A percentile compares a stretch with the other conserved stretches of the same genome.
Evolutionary conservation across 1,284 basidiomycete genomes (phyloP).

Genomic region (Trichosporon sp.): DNA sequence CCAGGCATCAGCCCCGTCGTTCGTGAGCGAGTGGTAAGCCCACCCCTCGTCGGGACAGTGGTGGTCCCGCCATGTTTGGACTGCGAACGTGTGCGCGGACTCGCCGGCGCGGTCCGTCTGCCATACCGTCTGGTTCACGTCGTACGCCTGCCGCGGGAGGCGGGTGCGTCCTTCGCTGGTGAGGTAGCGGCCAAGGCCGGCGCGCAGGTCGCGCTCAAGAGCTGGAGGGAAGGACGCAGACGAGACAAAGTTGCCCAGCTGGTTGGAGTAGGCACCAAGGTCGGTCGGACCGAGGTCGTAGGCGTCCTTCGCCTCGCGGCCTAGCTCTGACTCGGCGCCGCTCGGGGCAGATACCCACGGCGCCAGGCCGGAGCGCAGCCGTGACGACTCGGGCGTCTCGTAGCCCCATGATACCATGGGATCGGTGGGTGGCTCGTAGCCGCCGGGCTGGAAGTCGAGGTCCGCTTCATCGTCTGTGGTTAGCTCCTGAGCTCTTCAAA

Average conservation of each 20-base stretch:
- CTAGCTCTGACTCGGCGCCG: constrained; percentile 22
- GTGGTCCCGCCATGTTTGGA: constrained; percentile 35
- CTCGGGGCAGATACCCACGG: constrained; percentile 24
- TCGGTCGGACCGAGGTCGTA: constrained; percentile 28
- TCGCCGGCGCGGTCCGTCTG: constrained; percentile 42
- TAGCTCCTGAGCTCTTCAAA: background rate
- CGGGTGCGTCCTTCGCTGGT: background rate
- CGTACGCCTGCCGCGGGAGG: background rate
- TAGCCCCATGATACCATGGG: constrained; percentile 36
- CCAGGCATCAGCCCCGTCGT: constrained; percentile 16
- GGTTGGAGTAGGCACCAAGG: constrained; percentile 18
- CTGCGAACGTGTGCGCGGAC: constrained; percentile 11
- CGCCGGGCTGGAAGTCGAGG: background rate
- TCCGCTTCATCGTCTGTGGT: background rate
- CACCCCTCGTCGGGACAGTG: constrained; percentile 35
- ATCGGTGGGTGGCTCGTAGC: constrained; percentile 28
- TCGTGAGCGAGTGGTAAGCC: constrained; percentile 38
- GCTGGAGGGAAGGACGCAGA: constrained; percentile 20
- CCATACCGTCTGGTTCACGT: constrained; percentile 40
- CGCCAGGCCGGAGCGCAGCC: constrained; percentile 21
- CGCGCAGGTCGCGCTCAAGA: constrained; percentile 8
- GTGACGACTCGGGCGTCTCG: constrained; percentile 17
- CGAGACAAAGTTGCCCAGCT: constrained; percentile 26
- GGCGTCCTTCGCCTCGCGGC: constrained; percentile 32
- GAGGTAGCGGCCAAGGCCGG: constrained; percentile 21